phyloP scores from a whole-genome alignment of 257 asterid genomes.

The Anisodus tanguticus region DNA sequence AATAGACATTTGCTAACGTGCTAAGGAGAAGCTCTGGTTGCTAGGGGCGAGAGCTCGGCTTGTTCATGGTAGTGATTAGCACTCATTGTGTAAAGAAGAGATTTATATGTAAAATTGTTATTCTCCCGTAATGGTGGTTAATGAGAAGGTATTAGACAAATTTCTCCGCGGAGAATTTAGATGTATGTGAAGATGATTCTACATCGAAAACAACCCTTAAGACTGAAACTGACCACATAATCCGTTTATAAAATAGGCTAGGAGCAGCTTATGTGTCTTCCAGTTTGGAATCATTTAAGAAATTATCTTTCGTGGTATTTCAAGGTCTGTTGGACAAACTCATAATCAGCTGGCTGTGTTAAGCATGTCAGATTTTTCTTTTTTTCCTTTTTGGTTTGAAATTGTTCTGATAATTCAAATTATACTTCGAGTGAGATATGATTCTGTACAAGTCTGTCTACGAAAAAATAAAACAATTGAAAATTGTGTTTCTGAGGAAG shows the following conservation, averaged over 20 bases:
- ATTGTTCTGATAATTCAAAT: neutral
- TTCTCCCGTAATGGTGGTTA: neutral
- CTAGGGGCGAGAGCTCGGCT: neutral
- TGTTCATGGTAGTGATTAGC: neutral
- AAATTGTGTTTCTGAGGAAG: neutral
- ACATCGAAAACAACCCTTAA: neutral
- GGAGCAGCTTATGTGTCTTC: neutral
- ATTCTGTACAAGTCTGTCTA: neutral
- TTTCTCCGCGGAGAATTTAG: neutral
- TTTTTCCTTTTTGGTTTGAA: neutral
- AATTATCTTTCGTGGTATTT: neutral
- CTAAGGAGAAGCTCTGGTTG: constrained; percentile 3
- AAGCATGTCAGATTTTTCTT: neutral
- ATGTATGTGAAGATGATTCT: neutral
- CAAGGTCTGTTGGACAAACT: neutral
- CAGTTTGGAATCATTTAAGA: neutral
- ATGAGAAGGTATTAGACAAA: neutral
- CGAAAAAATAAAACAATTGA: neutral
- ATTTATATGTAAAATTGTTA: neutral
- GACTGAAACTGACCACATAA: neutral
- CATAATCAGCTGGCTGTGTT: neutral
- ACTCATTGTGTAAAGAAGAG: neutral
- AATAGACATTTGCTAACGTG: neutral
- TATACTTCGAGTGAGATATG: neutral
- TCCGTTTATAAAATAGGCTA: neutral